A percentile compares a stretch with the other conserved stretches of the same genome.
phyloP scores from a whole-genome alignment of 2,329 filamentous ascomycete species.

The Colletotrichum godetiae region DNA sequence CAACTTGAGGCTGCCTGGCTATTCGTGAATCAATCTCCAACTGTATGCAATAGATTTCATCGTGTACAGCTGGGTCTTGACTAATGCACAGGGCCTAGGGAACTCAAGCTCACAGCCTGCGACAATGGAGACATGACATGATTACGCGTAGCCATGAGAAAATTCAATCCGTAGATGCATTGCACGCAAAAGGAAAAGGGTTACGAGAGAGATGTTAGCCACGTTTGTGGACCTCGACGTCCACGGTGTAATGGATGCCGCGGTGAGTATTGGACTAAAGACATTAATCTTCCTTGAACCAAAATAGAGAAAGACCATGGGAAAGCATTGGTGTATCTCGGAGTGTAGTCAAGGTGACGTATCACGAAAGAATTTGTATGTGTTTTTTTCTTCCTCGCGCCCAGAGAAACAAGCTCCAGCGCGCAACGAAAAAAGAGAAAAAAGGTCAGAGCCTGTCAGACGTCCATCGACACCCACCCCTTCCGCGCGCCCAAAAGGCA shows the following conservation, averaged over 20 bases:
- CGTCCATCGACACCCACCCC: conserved; percentile 88
- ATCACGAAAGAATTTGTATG: too few relatives aligned
- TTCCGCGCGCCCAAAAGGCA: conserved; percentile 81
- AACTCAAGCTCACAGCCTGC: too few relatives aligned
- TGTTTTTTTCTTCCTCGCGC: conserved; percentile 61
- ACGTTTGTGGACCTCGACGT: conserved; percentile 76
- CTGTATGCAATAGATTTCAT: too few relatives aligned
- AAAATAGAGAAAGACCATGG: conserved; percentile 88
- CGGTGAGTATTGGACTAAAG: conserved; percentile 73
- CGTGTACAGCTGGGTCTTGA: too few relatives aligned
- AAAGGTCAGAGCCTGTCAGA: conserved; percentile 79
- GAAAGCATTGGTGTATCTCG: conserved; percentile 74
- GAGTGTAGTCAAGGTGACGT: conserved; percentile 81
- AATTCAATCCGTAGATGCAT: too few relatives aligned
- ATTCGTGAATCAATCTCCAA: too few relatives aligned
- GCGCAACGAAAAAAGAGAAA: conserved; percentile 65
- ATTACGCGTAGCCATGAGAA: too few relatives aligned
- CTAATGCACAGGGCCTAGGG: too few relatives aligned
- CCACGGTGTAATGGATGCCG: conserved; percentile 66
- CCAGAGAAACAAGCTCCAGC: conserved; percentile 54
- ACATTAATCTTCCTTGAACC: conserved; percentile 78
- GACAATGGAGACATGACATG: too few relatives aligned
- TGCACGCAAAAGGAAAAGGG: too few relatives aligned
- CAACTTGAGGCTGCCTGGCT: too few relatives aligned
- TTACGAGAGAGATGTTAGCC: conserved; percentile 64